phyloP scores from a whole-genome alignment of 2,329 filamentous ascomycete species.

The Macrophomina phaseolina region DNA sequence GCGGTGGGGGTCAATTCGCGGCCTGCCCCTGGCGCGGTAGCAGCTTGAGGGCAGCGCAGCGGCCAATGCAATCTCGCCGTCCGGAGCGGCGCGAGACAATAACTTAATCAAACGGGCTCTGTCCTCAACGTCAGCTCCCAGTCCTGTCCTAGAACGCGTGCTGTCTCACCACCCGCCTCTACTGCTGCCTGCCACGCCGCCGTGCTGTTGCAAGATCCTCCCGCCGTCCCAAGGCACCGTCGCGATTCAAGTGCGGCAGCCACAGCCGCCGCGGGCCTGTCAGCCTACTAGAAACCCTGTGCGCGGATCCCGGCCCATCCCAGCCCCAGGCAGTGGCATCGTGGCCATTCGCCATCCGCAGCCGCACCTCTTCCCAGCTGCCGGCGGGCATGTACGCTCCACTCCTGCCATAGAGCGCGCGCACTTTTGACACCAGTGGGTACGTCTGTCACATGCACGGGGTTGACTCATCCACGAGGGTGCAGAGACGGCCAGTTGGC shows the following conservation, averaged over 20 bases:
- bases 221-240: constrained; percentile 14
- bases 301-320: constrained; percentile 10
- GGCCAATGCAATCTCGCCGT: constrained; percentile 26
- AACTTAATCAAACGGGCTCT: constrained; percentile 26
- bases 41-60: constrained; percentile 23
- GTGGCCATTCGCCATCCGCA: neutral
- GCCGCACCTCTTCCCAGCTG: neutral
- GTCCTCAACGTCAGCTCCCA: constrained; percentile 11
- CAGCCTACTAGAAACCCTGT: constrained; percentile 6
- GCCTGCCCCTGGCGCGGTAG: constrained; percentile 20
- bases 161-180: neutral
- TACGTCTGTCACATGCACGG: constrained; percentile 15
- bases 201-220: neutral
- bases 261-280: constrained; percentile 15
- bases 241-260: constrained; percentile 9
- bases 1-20: constrained; percentile 21
- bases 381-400: constrained; percentile 22
- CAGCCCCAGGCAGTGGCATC: neutral
- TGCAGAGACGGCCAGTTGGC: constrained; percentile 16
- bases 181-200: neutral
- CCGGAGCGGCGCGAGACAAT: constrained; percentile 14
- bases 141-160: neutral
- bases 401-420: neutral
- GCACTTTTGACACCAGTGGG: constrained; percentile 6
- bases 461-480: neutral